A percentile compares a stretch with the other conserved stretches of the same genome.
These are phyloP conservation scores for Cladosporium sp. DNA, from an alignment of 2,329 filamentous ascomycete genomes.

Conservation along the genomic window DNA sequence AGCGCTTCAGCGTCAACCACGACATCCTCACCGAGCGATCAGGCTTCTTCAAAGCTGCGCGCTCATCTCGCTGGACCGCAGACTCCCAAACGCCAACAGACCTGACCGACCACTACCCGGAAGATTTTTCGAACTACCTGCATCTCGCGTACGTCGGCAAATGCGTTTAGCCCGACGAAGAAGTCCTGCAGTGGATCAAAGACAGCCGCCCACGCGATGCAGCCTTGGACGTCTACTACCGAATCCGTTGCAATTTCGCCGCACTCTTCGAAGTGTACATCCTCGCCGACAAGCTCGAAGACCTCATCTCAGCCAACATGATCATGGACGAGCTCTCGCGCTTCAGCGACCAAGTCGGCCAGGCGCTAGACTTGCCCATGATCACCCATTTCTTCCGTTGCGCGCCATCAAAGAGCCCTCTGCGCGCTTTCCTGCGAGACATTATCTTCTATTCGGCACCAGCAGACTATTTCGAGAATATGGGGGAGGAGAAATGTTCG, in stretches of 20 bases:
- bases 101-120: background rate
- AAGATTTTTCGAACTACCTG: background rate
- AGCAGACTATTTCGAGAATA: too few relatives aligned
- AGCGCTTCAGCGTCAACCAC: background rate
- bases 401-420: background rate
- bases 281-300: constrained; percentile 18
- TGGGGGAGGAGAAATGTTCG: too few relatives aligned
- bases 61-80: background rate
- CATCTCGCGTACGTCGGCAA: background rate
- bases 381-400: background rate
- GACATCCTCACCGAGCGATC: background rate
- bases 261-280: constrained; percentile 9
- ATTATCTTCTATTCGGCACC: background rate
- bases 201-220: too few relatives aligned
- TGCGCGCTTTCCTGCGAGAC: background rate
- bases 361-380: background rate
- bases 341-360: background rate
- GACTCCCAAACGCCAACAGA: background rate
- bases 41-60: background rate
- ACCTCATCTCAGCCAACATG: background rate
- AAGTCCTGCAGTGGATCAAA: background rate
- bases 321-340: background rate
- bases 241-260: too few relatives aligned
- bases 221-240: too few relatives aligned
- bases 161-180: background rate